phyloP scores from a whole-genome alignment of 78 protist genomes.

The Salpingoeca rosetta region DNA sequence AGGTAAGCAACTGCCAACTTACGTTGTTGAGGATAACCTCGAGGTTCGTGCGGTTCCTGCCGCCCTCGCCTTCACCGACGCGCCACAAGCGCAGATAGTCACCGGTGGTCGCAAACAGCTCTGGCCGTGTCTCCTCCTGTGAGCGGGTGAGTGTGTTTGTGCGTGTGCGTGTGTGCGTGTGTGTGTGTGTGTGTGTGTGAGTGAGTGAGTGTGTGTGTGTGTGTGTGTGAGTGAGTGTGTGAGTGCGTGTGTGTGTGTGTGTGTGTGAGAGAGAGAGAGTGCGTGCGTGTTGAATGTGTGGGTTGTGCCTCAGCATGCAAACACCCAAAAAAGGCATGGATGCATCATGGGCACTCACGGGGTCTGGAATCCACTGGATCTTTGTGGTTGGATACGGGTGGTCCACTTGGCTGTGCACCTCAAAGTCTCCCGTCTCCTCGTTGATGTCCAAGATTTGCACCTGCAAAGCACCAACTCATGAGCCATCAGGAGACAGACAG shows the following conservation, averaged over 20 bases:
- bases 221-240: no score
- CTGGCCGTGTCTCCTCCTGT: slow-evolving; percentile 32
- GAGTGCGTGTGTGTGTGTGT: no score
- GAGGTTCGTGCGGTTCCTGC: slow-evolving; percentile 17
- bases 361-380: slow-evolving; percentile 79
- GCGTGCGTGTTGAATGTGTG: no score
- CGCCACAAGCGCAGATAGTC: slow-evolving; percentile 91
- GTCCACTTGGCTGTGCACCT: slow-evolving; percentile 45
- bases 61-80: slow-evolving; percentile 15
- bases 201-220: no score
- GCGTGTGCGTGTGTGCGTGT: no score
- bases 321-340: no score
- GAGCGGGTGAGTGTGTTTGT: no score
- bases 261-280: no score
- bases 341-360: neutral
- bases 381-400: slow-evolving; percentile 95
- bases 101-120: slow-evolving; percentile 90
- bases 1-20: neutral
- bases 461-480: neutral
- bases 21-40: slow-evolving; percentile 55
- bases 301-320: no score
- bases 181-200: no score
- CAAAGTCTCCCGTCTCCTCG: slow-evolving; percentile 42
- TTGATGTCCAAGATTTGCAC: slow-evolving; percentile 39
- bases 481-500: no score